A percentile compares a stretch with the other conserved stretches of the same genome.
These are phyloP conservation scores for Clavispora fructus DNA, from an alignment of 805 yeast genomes.

Conservation along the genomic window DNA sequence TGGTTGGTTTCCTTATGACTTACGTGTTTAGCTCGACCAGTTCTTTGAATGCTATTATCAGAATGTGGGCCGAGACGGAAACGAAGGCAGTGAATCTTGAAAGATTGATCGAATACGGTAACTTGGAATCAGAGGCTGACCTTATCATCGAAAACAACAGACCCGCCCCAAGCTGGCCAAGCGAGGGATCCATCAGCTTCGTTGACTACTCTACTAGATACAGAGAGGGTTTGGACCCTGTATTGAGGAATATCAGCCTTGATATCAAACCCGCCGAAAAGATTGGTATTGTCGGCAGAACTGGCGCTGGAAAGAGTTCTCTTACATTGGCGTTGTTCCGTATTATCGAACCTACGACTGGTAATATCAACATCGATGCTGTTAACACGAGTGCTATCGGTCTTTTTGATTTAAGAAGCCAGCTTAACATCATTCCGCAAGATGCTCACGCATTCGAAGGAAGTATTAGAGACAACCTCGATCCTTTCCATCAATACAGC, in stretches of 20 bases:
- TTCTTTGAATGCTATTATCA: slow-evolving; percentile 26
- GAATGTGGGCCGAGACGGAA: slow-evolving; percentile 33
- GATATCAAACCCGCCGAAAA: slow-evolving; percentile 21
- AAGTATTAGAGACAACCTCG: slow-evolving; percentile 21
- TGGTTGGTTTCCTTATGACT: slow-evolving; percentile 35
- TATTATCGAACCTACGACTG: slow-evolving; percentile 22
- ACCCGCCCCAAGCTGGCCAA: slow-evolving; percentile 21
- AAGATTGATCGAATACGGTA: slow-evolving; percentile 33
- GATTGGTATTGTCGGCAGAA: slow-evolving; percentile 26
- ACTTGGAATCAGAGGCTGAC: slow-evolving; percentile 19
- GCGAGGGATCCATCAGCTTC: slow-evolving; percentile 18
- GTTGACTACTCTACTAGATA: slow-evolving; percentile 21
- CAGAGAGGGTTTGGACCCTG: slow-evolving; percentile 22
- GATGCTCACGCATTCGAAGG: slow-evolving; percentile 25
- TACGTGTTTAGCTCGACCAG: slow-evolving; percentile 29
- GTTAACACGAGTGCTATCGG: slow-evolving; percentile 20
- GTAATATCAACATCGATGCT: slow-evolving; percentile 21
- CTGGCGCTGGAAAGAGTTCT: slow-evolving; percentile 28
- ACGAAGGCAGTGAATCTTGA: slow-evolving; percentile 30
- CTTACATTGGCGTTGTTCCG: slow-evolving; percentile 25
- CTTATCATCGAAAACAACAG: slow-evolving; percentile 25
- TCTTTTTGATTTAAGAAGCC: slow-evolving; percentile 21
- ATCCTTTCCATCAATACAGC: slow-evolving; percentile 19
- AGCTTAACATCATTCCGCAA: slow-evolving; percentile 27
- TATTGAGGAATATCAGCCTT: slow-evolving; percentile 18